Percentiles rank a stretch among this genome's conserved stretches.
These are phyloP conservation scores for Phymatotrichopsis omnivora DNA, from an alignment of 2,329 filamentous ascomycete genomes.

Conservation along the genomic window DNA sequence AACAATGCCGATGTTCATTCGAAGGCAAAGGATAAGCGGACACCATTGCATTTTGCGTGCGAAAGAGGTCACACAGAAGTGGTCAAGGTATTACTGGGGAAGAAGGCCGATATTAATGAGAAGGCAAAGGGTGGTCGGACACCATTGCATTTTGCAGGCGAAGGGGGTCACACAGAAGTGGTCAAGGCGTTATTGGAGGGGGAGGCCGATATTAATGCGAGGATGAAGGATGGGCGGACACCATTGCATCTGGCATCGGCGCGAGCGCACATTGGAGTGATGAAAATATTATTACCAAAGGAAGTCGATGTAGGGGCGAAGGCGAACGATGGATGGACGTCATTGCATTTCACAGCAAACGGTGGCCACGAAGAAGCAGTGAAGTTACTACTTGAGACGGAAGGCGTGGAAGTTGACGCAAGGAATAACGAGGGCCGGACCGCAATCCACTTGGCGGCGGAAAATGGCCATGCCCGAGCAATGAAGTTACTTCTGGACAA, in stretches of 20 bases:
- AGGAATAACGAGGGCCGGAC: neutral
- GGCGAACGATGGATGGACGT: neutral
- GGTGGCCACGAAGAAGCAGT: neutral
- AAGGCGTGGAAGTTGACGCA: conserved; percentile 2
- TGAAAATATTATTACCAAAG: neutral
- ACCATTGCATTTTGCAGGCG: conserved; percentile 14
- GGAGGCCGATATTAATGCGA: neutral
- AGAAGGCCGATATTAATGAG: conserved; percentile 10
- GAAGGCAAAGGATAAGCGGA: neutral
- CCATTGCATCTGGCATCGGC: neutral
- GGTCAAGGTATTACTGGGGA: too few species aligned
- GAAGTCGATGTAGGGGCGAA: neutral
- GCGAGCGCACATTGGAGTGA: neutral
- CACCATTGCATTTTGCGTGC: conserved; percentile 7
- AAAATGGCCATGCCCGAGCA: too few species aligned
- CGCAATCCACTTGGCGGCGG: conserved; percentile 1
- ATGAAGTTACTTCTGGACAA: too few species aligned
- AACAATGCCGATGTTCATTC: neutral
- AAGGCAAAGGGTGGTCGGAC: conserved; percentile 10
- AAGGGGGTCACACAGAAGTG: conserved; percentile 4
- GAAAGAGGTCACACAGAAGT: too few species aligned
- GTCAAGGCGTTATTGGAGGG: neutral
- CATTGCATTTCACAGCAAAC: conserved; percentile 1
- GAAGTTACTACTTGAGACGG: neutral
- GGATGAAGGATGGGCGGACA: neutral